Base-by-base conservation (phyloP, 2,329 filamentous ascomycete genomes). In the Talaromyces sp. region DNA sequence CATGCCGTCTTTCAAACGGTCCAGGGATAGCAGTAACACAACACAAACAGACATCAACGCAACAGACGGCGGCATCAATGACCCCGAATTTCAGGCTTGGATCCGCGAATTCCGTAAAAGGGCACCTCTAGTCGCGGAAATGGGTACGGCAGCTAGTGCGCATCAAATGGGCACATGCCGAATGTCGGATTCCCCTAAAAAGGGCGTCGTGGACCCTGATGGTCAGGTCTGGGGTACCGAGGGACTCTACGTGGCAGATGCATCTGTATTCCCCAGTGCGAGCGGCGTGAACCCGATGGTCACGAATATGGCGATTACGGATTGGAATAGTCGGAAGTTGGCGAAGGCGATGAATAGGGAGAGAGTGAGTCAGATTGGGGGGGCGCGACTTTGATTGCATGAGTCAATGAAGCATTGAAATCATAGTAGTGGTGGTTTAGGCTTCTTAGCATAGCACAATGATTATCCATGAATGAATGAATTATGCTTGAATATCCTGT, bases 1-100 rank as follows among this genome's bases (percentile, higher is more conserved):
- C 9, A 70, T 90, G 36, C 77, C 81, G 33, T 80, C 86, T 0
- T 97, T 91, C 68, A 70, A 81, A 31, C 80, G 83, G 11, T 65
- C 70, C 15, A 31, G 25, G 33, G 11, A 33, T 21, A 40, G 3
- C 19, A 10, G n/a, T n/a, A n/a, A 31, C 3, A 63, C 66, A 6
- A 63, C 64, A 4, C 57, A 61, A 10, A 64, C 65, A 6, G 62
- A 65, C 22, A 57, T 56, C 2, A 66, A 66, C 21, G 60, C 59
- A 2, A 40, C 70, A 2, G 66, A 74, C 1, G 69, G 74, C 6
- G 80, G 80, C 0, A 76, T 81, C 63, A 84, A 84, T 64, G 79
- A 85, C 59, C 63, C 73, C 0, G 73, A 70, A 0, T 82, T 87
- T 69, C 74, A 81, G 57, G 66, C 70, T 1, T 87, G 84, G 84